Percentiles rank a stretch among this genome's conserved stretches.
phyloP scores from a whole-genome alignment of 805 yeast species.

The Kockiozyma suomiensis region DNA sequence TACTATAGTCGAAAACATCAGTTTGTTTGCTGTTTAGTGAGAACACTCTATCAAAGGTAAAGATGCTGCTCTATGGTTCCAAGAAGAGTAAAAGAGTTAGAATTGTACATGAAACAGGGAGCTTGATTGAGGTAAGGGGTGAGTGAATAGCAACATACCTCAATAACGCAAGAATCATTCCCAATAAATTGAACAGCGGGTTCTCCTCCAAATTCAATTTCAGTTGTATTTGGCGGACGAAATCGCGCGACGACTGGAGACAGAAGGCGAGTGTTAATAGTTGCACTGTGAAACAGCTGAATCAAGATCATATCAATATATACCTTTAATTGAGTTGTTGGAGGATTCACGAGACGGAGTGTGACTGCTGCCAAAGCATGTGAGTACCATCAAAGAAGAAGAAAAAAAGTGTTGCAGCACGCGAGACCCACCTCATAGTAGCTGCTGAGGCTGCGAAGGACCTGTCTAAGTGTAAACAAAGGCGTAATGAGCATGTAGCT shows the following conservation, averaged over 20 bases:
- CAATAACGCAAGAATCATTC: constrained; percentile 38
- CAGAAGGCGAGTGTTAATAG: too few relatives aligned
- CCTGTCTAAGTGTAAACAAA: constrained; percentile 5
- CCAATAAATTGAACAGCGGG: constrained; percentile 36
- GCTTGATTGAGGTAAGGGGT: background rate
- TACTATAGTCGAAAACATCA: constrained; percentile 61
- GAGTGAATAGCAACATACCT: constrained; percentile 7
- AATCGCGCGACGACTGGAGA: constrained; percentile 75
- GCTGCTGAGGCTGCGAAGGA: background rate
- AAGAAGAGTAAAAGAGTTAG: background rate
- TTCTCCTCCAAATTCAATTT: constrained; percentile 32
- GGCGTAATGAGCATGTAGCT: background rate
- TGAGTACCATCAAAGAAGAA: background rate
- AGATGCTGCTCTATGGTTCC: constrained; percentile 37
- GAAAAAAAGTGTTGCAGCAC: background rate
- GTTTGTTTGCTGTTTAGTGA: constrained; percentile 54
- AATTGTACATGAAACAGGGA: background rate
- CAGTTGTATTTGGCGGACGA: constrained; percentile 57
- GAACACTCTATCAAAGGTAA: constrained; percentile 70
- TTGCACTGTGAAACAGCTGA: background rate
- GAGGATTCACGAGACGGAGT: constrained; percentile 23
- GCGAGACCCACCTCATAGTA: background rate
- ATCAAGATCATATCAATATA: background rate
- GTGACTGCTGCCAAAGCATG: background rate
- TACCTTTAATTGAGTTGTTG: constrained; percentile 28